Base-by-base conservation (phyloP, 2,329 filamentous ascomycete species). In the Colletotrichum magnum region DNA sequence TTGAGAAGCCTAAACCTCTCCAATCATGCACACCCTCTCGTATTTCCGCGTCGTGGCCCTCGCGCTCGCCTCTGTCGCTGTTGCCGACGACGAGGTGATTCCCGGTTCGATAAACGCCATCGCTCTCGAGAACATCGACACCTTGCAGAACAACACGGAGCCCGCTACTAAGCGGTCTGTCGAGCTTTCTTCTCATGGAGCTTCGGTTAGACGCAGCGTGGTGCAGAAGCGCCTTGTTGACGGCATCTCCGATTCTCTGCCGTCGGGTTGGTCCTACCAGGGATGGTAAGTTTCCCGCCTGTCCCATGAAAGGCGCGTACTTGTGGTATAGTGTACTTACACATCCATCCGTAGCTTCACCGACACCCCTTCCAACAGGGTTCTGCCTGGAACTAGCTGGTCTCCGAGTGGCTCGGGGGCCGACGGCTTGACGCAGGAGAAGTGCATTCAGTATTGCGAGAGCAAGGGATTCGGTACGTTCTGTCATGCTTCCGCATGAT, bases 371-470 rank as follows among this genome's bases (percentile, higher is more conserved):
- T 56, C 60, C n/a, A 21, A 5, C 26, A 56, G 60, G 45, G 60
- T 41, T 6, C 16, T 63, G 4, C 15, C 21, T 15, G 60, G 60
- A n/a, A 51, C 21, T 26, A 39, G 51, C 28, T 28, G 43, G 16
- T 6, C 10, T 9, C 36, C 18, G 18, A 28, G 39, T 32, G 51
- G 32, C 41, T 41, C 24, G 12, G 51, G 51, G 5, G 10, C 53
- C 36, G 36, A 57, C 15, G 53, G 53, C 36, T 36, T 63, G 26
- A 36, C 60, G 26, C 60, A 63, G 28, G 83, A 86, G 77, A 79
- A 77, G 71, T 87, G 85, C 70, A 77, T 82, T 51, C 76, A 83
- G 48, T 80, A 81, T 64, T 87, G 85, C 79, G 86, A 86, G 75
- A 83, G 82, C 79, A 70, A 50, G 77, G 72, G 48, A 56, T 56